phyloP scores from a whole-genome alignment of 305 asterid species.

The Solanum aculeatissimum region DNA sequence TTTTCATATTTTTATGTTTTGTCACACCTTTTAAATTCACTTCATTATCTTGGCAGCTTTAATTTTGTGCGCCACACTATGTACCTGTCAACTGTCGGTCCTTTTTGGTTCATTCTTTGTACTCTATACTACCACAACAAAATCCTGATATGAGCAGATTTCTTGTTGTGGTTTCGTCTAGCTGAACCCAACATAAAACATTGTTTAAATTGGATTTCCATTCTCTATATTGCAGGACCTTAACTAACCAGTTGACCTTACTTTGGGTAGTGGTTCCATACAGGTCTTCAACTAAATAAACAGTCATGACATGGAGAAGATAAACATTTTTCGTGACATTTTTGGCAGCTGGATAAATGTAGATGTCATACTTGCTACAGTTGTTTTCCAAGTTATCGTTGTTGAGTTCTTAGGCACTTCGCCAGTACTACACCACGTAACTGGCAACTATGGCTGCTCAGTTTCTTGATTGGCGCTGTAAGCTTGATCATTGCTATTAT shows the following conservation, averaged over 20 bases:
- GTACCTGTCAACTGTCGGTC: background rate
- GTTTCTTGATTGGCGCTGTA: constrained; percentile 48
- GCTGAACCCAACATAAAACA: background rate
- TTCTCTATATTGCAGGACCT: background rate
- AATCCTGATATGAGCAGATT: background rate
- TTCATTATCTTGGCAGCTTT: background rate
- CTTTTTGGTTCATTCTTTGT: background rate
- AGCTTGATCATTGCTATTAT: constrained; percentile 63
- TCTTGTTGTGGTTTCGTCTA: background rate
- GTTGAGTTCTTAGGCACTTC: constrained; percentile 79
- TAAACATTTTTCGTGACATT: constrained; percentile 67
- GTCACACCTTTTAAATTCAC: constrained; percentile 17
- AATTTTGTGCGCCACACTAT: background rate
- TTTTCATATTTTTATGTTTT: constrained; percentile 89
- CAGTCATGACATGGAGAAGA: constrained; percentile 90
- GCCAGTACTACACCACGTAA: constrained; percentile 80
- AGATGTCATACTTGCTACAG: constrained; percentile 54
- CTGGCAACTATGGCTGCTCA: constrained; percentile 74
- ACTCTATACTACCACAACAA: background rate
- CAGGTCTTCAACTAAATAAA: constrained; percentile 93
- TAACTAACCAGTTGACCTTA: background rate
- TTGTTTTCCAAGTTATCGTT: constrained; percentile 64
- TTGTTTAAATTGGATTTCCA: background rate
- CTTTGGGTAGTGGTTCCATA: background rate
- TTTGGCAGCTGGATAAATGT: constrained; percentile 59